phyloP scores from a whole-genome alignment of 345 rosid genomes.

The Salix caprea region DNA sequence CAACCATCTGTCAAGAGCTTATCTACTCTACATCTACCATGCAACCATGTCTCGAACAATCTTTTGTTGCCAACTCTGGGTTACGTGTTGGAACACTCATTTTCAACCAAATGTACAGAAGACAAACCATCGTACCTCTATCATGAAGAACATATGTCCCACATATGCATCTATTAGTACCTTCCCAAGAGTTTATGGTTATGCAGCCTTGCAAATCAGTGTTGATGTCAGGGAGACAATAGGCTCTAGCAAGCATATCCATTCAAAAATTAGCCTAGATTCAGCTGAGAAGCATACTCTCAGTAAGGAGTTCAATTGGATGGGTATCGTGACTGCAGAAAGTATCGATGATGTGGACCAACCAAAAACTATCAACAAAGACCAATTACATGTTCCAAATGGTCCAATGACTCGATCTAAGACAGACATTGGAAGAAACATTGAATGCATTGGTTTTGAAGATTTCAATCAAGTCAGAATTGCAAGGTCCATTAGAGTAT shows the following conservation, averaged over 20 bases:
- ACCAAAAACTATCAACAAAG: too few species aligned
- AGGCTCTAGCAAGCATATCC: constrained; percentile 14
- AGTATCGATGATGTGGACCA: background rate
- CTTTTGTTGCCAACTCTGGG: constrained; percentile 14
- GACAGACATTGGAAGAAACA: too few species aligned
- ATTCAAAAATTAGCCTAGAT: constrained; percentile 14
- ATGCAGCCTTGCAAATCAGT: constrained; percentile 24
- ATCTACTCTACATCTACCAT: constrained; percentile 22
- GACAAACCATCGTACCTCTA: constrained; percentile 20
- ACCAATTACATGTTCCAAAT: too few species aligned
- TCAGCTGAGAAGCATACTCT: constrained; percentile 17
- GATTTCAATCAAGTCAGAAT: too few species aligned
- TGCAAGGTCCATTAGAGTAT: too few species aligned
- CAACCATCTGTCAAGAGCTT: constrained; percentile 28
- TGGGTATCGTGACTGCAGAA: background rate
- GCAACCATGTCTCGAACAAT: constrained; percentile 11
- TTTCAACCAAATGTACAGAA: constrained; percentile 19
- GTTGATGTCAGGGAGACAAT: constrained; percentile 15
- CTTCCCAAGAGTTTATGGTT: constrained; percentile 21
- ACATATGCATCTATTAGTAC: constrained; percentile 18
- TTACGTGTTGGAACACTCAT: constrained; percentile 20
- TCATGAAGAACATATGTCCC: constrained; percentile 13
- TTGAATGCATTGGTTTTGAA: too few species aligned
- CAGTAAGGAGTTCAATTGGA: constrained; percentile 18
- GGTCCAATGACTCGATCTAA: too few species aligned